Evolutionary conservation across 2,329 filamentous ascomycete species (phyloP), one percentile per base, ranked within the genome.

Genomic region (Claviceps sorghi): DNA sequence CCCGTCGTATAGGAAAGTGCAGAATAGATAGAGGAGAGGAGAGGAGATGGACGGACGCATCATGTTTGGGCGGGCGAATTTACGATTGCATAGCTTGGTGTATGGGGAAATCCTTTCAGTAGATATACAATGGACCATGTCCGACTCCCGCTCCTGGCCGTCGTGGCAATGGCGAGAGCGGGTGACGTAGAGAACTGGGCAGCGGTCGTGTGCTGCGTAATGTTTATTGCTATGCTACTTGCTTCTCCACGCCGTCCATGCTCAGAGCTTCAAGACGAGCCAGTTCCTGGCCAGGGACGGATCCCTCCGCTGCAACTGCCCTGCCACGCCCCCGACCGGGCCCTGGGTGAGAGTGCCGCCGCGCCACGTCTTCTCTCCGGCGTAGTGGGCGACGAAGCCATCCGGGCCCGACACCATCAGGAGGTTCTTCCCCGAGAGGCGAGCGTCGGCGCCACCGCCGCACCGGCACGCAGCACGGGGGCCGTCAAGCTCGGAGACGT

Each of bases 1-100:
- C 56, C 90, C 90, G 21, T 95, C 86, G 63, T 97, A 96, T 71
- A 78, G 93, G 62, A 98, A 98, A 73, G 90, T 98, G 48, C 84
- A 85, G 68, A 83, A 77, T 45, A 78, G 82, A 55, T 84, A 68
- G 69, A 46, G 49, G 29, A 36, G 10, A 46, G 26, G 34, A 38
- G 17, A 8, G 15, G 36, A 22, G 36, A 52, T 34, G 44, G 42
- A 52, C 45, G 55, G 57, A 51, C 52, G 29, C 30, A 9, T 48
- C 13, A 22, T 38, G 13, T 22, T 36, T 19, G 7, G 46, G 26
- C 5, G 22, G 22, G 51, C 41, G n/a, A 30, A 29, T 44, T 30
- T 30, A 22, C 8, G 42, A 26, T 36, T 49, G 34, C 21, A 47
- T 41, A 22, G 36, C 34, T 34, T 32, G 43, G 48, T 53, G 34